Conservation (phyloP, 2,329 filamentous ascomycete genomes). For the Colletotrichum tamarilloi region DNA sequence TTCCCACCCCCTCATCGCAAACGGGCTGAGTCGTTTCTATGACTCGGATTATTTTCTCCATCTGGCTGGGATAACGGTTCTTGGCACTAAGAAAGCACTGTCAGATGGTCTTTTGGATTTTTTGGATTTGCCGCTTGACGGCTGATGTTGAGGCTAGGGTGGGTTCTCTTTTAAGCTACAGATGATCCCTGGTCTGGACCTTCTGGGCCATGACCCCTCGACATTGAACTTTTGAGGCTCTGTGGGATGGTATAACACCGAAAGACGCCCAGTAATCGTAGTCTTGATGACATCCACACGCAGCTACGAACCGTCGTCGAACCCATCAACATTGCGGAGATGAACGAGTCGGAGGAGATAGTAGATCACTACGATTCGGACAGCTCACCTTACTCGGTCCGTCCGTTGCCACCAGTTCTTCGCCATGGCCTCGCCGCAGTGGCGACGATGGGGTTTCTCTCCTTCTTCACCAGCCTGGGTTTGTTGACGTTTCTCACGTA, state of each 20-base stretch:
- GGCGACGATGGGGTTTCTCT: slow-evolving; percentile 48
- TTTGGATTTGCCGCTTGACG: background rate
- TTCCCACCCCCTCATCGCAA: background rate
- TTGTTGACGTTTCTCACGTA: slow-evolving; percentile 48
- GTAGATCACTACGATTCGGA: slow-evolving; percentile 41
- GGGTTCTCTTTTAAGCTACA: background rate
- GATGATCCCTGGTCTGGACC: background rate
- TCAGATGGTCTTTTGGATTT: background rate
- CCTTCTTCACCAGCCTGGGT: slow-evolving; percentile 47
- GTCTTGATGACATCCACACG: slow-evolving; percentile 8
- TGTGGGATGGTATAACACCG: slow-evolving; percentile 4
- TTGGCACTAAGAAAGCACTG: slow-evolving; percentile 1
- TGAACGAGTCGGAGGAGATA: slow-evolving; percentile 27
- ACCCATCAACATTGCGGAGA: slow-evolving; percentile 32
- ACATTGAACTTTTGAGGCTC: background rate
- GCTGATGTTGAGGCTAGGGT: background rate
- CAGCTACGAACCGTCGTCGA: slow-evolving; percentile 20
- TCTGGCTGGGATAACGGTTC: background rate
- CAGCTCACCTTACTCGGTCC: slow-evolving; percentile 43
- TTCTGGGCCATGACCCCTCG: background rate
- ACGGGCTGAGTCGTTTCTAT: slow-evolving; percentile 18
- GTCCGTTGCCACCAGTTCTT: slow-evolving; percentile 48
- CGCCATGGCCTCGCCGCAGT: slow-evolving; percentile 51
- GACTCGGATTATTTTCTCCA: slow-evolving; percentile 15
- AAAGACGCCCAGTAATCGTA: background rate